phyloP scores from a whole-genome alignment of 2,329 filamentous ascomycete species.

The Rutstroemia sp. region DNA sequence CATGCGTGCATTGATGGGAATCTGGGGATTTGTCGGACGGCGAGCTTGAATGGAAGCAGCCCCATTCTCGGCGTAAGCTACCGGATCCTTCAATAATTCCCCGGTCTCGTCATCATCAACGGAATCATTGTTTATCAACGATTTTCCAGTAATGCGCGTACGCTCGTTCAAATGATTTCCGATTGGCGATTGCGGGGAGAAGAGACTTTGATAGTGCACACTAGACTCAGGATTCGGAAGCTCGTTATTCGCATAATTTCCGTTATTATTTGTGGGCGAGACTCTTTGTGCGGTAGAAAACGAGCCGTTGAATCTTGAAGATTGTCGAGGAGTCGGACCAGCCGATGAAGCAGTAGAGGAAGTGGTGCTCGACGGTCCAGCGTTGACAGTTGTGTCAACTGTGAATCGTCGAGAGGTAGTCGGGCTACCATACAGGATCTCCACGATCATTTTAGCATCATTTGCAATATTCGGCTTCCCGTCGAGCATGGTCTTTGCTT shows the following conservation, averaged over 20 bases:
- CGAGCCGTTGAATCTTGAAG: conserved; percentile 48
- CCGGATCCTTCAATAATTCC: conserved; percentile 63
- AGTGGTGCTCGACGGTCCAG: conserved; percentile 32
- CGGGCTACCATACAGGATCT: conserved; percentile 41
- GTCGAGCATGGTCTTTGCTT: conserved; percentile 51
- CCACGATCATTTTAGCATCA: conserved; percentile 46
- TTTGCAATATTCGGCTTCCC: conserved; percentile 46
- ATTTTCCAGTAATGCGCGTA: conserved; percentile 56
- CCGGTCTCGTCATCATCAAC: conserved; percentile 65
- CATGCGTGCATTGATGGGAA: conserved; percentile 59
- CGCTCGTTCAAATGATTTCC: conserved; percentile 60
- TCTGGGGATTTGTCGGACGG: conserved; percentile 62
- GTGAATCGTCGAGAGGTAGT: conserved; percentile 42
- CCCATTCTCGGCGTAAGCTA: conserved; percentile 68
- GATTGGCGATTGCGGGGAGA: conserved; percentile 67
- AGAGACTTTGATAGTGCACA: conserved; percentile 53
- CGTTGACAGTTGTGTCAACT: conserved; percentile 39
- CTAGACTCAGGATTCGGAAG: conserved; percentile 49
- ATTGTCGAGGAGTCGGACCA: conserved; percentile 24
- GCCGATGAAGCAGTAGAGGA: conserved; percentile 36
- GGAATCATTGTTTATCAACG: conserved; percentile 62
- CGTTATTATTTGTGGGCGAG: conserved; percentile 51
- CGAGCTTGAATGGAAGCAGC: conserved; percentile 46
- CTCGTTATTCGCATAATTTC: conserved; percentile 47
- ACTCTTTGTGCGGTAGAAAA: conserved; percentile 40